Base-by-base conservation (phyloP, 1,284 basidiomycete genomes). In the Veloporphyrellus conicus region DNA sequence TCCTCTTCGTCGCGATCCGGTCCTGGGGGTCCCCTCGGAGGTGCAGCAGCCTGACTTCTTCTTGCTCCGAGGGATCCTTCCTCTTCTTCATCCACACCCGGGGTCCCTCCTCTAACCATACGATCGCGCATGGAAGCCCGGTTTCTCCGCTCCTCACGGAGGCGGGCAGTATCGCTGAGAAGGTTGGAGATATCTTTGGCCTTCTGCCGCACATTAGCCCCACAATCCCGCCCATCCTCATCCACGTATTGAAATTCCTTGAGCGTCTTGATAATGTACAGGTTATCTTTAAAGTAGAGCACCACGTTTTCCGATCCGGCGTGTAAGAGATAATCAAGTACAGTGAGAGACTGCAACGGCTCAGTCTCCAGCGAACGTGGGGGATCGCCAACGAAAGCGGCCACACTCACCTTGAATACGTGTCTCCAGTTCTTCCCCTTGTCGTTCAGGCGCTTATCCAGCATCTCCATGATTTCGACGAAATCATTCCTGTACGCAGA, bases 351-450 rank as follows among this genome's bases (percentile, higher is more conserved):
- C 88, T 93, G 57, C n/a, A 40, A 33, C 4, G 15, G 22, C 29
- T 61, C 53, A 61, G 51, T 43, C 28, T 25, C 27, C 34, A 33
- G 36, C 33, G 12, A 42, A 41, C 33, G 33, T 2, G 4, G 22
- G 37, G 25, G 38, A 48, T 45, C 33, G 12, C 15, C 29, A 35
- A 28, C 23, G 28, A 25, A 22, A 37, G 11, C n/a, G 35, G 15
- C 8, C 28, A 39, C 45, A 63, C 71, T 53, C 54, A 85, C 90
- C 78, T 99, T 99, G 82, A 98, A 99, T 52, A 99, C 96, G 76
- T 99, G 96, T 43, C 95, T 79, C 96, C 96, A 99, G 66, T 99
- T 98, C 82, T 99, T 99, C 34, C 96, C 96, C 75, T 98, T 99
- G 75, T 99, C 96, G 63, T 99, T 99, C 58, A 99, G 72, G 43